Evolutionary conservation across 106 monocot genomes (phyloP).

Genomic region (Allium cepa): DNA sequence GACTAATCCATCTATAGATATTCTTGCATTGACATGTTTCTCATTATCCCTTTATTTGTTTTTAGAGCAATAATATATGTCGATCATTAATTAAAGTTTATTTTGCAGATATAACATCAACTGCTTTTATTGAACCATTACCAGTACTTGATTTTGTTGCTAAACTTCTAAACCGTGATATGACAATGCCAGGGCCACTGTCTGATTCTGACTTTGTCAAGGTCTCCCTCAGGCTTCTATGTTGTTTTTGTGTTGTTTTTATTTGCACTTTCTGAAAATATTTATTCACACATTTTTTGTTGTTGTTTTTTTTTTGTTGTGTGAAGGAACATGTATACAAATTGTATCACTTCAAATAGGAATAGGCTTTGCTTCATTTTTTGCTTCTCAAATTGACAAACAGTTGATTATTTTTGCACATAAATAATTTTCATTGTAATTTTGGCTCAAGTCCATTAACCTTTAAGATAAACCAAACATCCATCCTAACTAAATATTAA

Average conservation of each 20-base stretch:
- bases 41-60: not conserved
- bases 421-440: no score
- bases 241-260: not conserved
- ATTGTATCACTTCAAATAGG: no score
- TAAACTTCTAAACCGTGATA: conserved; percentile 53
- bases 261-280: not conserved
- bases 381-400: no score
- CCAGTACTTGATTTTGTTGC: conserved; percentile 80
- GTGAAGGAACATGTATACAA: no score
- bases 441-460: no score
- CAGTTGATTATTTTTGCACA: no score
- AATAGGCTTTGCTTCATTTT: no score
- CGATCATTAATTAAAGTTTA: not conserved
- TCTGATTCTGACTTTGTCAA: conserved; percentile 81
- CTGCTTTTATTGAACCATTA: conserved; percentile 81
- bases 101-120: conserved; percentile 87
- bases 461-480: no score
- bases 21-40: not conserved
- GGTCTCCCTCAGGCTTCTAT: conserved; percentile 20
- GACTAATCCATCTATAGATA: not conserved
- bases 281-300: not conserved
- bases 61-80: no score
- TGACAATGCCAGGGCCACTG: conserved; percentile 50
- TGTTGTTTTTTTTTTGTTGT: not conserved
- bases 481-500: no score